These are phyloP conservation scores for Metschnikowia aberdeeniae DNA, from an alignment of 805 yeast species.

Conservation along the genomic window DNA sequence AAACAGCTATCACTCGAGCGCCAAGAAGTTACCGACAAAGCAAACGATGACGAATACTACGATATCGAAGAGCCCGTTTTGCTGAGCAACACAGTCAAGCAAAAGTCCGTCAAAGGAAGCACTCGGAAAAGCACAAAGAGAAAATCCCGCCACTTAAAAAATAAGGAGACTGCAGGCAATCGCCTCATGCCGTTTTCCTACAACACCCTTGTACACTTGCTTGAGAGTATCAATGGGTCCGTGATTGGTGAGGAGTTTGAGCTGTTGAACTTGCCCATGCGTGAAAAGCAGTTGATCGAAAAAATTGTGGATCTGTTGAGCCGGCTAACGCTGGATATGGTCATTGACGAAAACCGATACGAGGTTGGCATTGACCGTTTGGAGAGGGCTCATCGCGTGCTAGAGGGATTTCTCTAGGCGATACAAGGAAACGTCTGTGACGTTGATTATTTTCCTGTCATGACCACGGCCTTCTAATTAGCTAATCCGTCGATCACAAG, in stretches of 20 bases:
- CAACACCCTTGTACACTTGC: constrained; percentile 45
- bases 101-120: constrained; percentile 26
- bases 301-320: constrained; percentile 82
- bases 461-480: not conserved
- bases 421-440: not conserved
- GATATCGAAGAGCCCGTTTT: constrained; percentile 37
- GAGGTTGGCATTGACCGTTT: constrained; percentile 76
- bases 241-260: constrained; percentile 69
- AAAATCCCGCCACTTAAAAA: constrained; percentile 15
- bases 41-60: constrained; percentile 28
- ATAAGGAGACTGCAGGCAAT: constrained; percentile 6
- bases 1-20: not conserved
- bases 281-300: constrained; percentile 77
- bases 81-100: constrained; percentile 28
- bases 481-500: too few species aligned
- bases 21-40: not conserved
- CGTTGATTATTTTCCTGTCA: too few species aligned
- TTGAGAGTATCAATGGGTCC: constrained; percentile 58
- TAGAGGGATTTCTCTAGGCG: constrained; percentile 65
- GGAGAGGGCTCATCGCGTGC: constrained; percentile 75
- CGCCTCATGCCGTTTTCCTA: constrained; percentile 37
- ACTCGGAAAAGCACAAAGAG: constrained; percentile 19
- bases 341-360: constrained; percentile 74
- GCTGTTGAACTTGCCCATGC: constrained; percentile 64
- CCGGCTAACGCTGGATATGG: constrained; percentile 86